Conservation (phyloP, 495 filamentous ascomycete species). For the Aspergillus taichungensis region DNA sequence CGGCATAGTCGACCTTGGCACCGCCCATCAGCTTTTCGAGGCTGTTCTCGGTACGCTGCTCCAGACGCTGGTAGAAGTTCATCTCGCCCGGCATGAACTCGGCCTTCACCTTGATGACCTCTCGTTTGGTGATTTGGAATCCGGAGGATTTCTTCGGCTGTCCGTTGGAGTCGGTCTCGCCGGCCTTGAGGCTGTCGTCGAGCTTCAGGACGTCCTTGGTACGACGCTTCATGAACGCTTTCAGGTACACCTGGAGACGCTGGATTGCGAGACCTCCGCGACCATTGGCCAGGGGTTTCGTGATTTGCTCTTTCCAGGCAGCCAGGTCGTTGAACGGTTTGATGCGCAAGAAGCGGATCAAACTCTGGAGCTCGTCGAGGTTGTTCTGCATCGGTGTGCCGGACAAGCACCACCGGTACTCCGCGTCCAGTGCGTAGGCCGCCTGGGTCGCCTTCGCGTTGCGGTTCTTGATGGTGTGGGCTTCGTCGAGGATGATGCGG, state of each 20-base stretch:
- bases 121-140: constrained; percentile 81
- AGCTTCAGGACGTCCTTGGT: constrained; percentile 91
- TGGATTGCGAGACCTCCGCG: constrained; percentile 83
- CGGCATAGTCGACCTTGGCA: constrained; percentile 64
- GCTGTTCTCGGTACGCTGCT: constrained; percentile 73
- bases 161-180: constrained; percentile 39
- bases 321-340: constrained; percentile 75
- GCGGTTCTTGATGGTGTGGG: constrained; percentile 95
- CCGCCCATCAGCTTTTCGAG: constrained; percentile 81
- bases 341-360: constrained; percentile 90
- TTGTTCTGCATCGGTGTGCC: constrained; percentile 98
- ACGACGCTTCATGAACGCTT: constrained; percentile 90
- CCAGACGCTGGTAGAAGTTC: constrained; percentile 76
- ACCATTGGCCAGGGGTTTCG: constrained; percentile 72
- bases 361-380: constrained; percentile 88
- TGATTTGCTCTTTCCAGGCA: constrained; percentile 84
- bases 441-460: constrained; percentile 92
- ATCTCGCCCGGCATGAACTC: constrained; percentile 74
- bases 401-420: constrained; percentile 91
- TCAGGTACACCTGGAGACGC: constrained; percentile 72
- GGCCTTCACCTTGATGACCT: constrained; percentile 69
- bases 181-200: constrained; percentile 65
- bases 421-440: constrained; percentile 65
- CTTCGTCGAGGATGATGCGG: constrained; percentile 90
- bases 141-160: constrained; percentile 45